Percentiles rank a stretch among this genome's conserved stretches.
These are phyloP conservation scores for Barnettozyma wickerhamii DNA, from an alignment of 805 yeast genomes.

Conservation along the genomic window DNA sequence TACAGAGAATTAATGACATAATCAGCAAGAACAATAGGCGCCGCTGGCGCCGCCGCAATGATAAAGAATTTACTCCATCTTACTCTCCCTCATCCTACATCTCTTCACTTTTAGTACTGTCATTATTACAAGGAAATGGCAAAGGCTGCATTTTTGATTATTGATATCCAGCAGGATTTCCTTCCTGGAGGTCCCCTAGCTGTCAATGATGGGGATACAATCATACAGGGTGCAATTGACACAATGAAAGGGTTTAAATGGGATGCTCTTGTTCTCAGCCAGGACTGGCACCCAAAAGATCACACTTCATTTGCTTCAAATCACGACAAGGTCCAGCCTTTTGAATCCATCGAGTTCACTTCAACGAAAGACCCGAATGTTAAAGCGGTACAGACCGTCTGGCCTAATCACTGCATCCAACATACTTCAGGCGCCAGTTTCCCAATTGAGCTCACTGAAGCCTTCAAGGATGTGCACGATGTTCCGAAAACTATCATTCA, in stretches of 20 bases:
- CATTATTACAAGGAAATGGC: slow-evolving; percentile 8
- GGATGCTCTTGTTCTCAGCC: slow-evolving; percentile 65
- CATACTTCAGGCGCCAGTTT: slow-evolving; percentile 61
- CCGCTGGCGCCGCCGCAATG: slow-evolving; percentile 1
- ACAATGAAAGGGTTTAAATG: slow-evolving; percentile 48
- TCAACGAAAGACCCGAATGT: slow-evolving; percentile 42
- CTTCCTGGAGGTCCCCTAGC: slow-evolving; percentile 82
- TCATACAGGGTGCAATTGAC: slow-evolving; percentile 48
- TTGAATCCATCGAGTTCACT: slow-evolving; percentile 39
- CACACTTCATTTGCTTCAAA: slow-evolving; percentile 82
- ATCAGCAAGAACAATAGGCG: no score
- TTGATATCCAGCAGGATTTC: slow-evolving; percentile 87
- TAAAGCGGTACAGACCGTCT: slow-evolving; percentile 44
- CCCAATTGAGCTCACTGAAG: slow-evolving; percentile 43
- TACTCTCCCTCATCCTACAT: no score
- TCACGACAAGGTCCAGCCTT: slow-evolving; percentile 49
- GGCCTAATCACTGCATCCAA: slow-evolving; percentile 94
- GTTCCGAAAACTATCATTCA: slow-evolving; percentile 44
- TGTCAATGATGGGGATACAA: slow-evolving; percentile 55
- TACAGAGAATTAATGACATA: no score
- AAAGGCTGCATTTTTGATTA: slow-evolving; percentile 57
- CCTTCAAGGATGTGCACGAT: slow-evolving; percentile 27
- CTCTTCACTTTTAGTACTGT: background rate
- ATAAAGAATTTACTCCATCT: no score
- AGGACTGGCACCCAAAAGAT: slow-evolving; percentile 83